Evolutionary conservation across 495 filamentous ascomycete genomes (phyloP), one percentile per base, ranked within the genome.

Genomic region (Pyrenopolyporus hunteri): DNA sequence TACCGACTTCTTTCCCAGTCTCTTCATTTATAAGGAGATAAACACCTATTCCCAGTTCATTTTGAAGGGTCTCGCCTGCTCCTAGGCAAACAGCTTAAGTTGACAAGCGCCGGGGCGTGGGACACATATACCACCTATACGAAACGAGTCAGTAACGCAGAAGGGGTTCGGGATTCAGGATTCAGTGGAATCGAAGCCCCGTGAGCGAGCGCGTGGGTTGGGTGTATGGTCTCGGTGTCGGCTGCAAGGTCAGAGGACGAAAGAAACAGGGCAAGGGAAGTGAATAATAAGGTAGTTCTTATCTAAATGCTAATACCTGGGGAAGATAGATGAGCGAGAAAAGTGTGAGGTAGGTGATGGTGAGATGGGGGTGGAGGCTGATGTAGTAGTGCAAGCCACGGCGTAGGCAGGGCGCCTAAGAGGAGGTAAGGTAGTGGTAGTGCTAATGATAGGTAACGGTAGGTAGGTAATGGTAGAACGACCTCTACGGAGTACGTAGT

Each of bases 21-120:
- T 54, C 50, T 51, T 56, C 62, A 65, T 43, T 56, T 65, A 16
- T 52, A 29, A 42, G 39, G 28, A 52, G 31, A 59, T 47, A 56
- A 20, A 36, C 37, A 1, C 33, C 20, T n/a, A 42, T 20, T 65
- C 51, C 61, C 28, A 42, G 22, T 43, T 43, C 62, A 65, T 65
- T 60, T 65, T 65, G 44, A 56, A 36, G 36, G 26, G 25, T 9
- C 11, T 39, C 16, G 35, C 48, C 23, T 45, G 36, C 49, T 54
- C 49, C 25, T 54, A 9, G 36, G 22, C 29, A 33, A 59, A 44
- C 28, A 32, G 23, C 28, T 50, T 40, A 37, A 40, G 25, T 49
- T 46, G 40, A 45, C 31, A 32, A n/a, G 23, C 11, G 33, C 49
- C 17, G 42, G 25, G 32, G 23, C 35, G 14, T 13, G 39, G 28